Base-by-base conservation (phyloP, 371 early-diverging fungal species). In the Lichtheimia ornata region DNA sequence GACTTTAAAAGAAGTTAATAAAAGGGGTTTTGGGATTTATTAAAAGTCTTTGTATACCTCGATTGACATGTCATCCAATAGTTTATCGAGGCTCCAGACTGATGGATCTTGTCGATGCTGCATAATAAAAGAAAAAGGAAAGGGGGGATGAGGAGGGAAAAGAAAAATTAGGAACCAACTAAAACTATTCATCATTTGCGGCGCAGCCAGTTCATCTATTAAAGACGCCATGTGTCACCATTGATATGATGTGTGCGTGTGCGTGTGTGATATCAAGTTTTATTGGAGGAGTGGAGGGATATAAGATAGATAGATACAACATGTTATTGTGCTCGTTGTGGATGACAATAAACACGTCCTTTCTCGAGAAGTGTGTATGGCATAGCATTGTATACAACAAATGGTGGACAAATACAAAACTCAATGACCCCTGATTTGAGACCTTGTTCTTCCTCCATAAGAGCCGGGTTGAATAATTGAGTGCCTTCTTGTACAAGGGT, bases 371-470 rank as follows among this genome's bases (percentile, higher is more conserved):
- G 59, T 53, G 22, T 56, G 43, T 59, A 68, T 7, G 42, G 57
- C 15, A 42, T 22, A 41, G 61, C 18, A 15, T 66, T 42, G 50
- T 70, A 70, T 3, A 73, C 66, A 7, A 80, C 67, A 70, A 80
- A 80, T 4, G 81, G 77, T 0, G 81, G 81, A 15, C 72, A 80
- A 25, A 80, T 67, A 59, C 77, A 80, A 49, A 80, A 77, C 2
- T 75, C 69, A 47, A 80, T 69, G 1, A 58, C 62, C 4, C 81
- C 81, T 12, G 55, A 50, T 1, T 56, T 59, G n/a, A 64, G 67
- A 7, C 74, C 74, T 59, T 77, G 71, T 63, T 72, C 66, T 53
- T 74, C 81, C 1, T 69, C 69, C 81, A 80, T 80, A 9, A 74
- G 58, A 2, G 45, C 55, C 0, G 60, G 55, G 61, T 80, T 72